Base-by-base conservation (phyloP, 306 rosid genomes). In the Chamaecrista fasciculata region DNA sequence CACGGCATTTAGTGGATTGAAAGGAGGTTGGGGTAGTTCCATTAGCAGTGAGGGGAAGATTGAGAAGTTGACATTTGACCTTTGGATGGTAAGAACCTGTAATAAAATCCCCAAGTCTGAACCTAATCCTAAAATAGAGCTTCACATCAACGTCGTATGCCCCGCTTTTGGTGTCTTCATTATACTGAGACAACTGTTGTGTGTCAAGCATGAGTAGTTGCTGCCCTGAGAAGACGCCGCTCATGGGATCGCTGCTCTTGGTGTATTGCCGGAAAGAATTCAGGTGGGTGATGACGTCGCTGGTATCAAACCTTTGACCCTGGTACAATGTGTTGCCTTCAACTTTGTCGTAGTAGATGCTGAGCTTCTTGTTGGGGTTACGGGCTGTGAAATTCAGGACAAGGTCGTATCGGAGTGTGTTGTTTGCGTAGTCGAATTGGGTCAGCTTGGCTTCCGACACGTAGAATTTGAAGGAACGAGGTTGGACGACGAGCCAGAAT, bases 401-500 rank as follows among this genome's bases (percentile, higher is more conserved):
- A 66, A 82, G 66, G 79, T 79, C 69, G 65, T 64, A 83, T 15
- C 10, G 33, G 24, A 76, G 72, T 33, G 84, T 88, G 65, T 15
- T 65, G 81, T 73, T 80, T 66, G 44, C 31, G 74, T 75, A 77
- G 18, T 84, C 83, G 52, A 89, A 89, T 34, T 79, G 80, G 1
- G 84, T 82, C 36, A 92, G 78, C 2, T 72, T 9, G 16, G 90
- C 84, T 8, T 84, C 72, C 0, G 73, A 79, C 28, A 84, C 90
- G 47, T 84, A 75, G 39, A 84, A 85, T 19, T 82, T 84, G 82
- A 89, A 66, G 12, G 44, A 2, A 14, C 78, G 86, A 1, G 96
- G 97, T 4, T 78, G 88, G 36, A 88, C 76, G 6, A 88, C 46
- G 44, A 88, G 90, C 80, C 84, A 91, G 79, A 92, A 80, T 66